A percentile compares a stretch with the other conserved stretches of the same genome.
These are phyloP conservation scores for Penicillium samsonianum DNA, from an alignment of 495 filamentous ascomycete species.

Conservation along the genomic window DNA sequence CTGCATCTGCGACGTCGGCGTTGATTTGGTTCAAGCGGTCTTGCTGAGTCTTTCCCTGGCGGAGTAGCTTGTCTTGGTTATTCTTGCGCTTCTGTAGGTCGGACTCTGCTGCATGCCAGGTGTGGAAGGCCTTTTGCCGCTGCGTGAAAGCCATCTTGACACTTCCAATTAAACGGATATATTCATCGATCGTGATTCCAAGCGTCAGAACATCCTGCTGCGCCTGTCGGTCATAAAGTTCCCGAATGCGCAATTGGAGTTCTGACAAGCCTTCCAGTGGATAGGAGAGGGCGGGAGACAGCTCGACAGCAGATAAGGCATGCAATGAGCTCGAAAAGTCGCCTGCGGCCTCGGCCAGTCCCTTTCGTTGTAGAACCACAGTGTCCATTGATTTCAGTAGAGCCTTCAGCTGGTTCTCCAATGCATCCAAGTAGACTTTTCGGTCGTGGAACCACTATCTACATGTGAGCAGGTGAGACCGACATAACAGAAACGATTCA, in stretches of 20 bases:
- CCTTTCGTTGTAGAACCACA: constrained; percentile 88
- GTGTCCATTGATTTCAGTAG: constrained; percentile 90
- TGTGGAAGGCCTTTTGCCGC: constrained; percentile 91
- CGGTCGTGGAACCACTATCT: constrained; percentile 95
- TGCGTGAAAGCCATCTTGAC: constrained; percentile 90
- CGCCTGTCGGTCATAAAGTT: constrained; percentile 94
- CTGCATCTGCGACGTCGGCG: constrained; percentile 90
- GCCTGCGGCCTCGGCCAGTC: constrained; percentile 85
- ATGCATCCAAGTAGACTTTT: constrained; percentile 86
- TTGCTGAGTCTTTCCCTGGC: constrained; percentile 92
- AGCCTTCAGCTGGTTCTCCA: constrained; percentile 93
- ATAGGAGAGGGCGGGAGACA: constrained; percentile 82
- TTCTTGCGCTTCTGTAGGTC: constrained; percentile 84
- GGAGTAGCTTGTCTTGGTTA: constrained; percentile 85
- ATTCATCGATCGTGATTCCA: constrained; percentile 97
- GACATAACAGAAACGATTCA: constrained; percentile 14
- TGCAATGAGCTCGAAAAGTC: constrained; percentile 93
- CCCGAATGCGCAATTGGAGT: constrained; percentile 87
- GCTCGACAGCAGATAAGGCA: constrained; percentile 81
- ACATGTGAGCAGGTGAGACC: constrained; percentile 12
- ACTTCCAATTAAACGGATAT: constrained; percentile 90
- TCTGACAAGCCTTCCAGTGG: constrained; percentile 90
- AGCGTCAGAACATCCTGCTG: constrained; percentile 96
- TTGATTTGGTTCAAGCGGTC: constrained; percentile 88
- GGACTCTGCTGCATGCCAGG: constrained; percentile 85